Base-by-base conservation (phyloP, 2,329 filamentous ascomycete species). In the Fusarium poae region DNA sequence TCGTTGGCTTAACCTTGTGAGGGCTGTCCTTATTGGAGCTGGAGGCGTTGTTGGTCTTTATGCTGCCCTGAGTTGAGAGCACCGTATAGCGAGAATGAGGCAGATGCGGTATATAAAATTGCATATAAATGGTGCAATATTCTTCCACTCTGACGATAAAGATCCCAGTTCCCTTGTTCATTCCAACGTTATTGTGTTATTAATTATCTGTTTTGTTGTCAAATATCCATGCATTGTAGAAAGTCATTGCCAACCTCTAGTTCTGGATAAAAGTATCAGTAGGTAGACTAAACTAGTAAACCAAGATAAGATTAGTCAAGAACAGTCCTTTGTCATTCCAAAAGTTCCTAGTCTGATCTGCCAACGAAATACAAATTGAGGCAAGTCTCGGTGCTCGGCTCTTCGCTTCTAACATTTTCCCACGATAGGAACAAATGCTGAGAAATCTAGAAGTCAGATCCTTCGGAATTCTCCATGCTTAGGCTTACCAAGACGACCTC, bases 21-120 rank as follows among this genome's bases (percentile, higher is more conserved):
- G 61, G 1, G 59, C 45, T 8, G 20, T 20, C 2, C 39, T 64
- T 4, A 64, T 64, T 4, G 62, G 60, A 7, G 21, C 25, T 9
- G 60, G 60, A 20, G 52, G 45, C 2, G n/a, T 59, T 2, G 25
- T 48, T 52, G 62, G 62, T 8, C 20, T 65, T 2, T 46, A 42
- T 25, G 34, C 59, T 18, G 29, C 40, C 21, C 2, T 25, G 6
- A 43, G 6, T 13, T 55, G 29, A 29, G 21, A 34, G 25, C 5
- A 7, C 7, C 7, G 25, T 25, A 25, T 5, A 25, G 5, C 7
- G 25, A 25, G n/a, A n/a, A n/a, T n/a, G n/a, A 34, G 8, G 32
- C 3, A 4, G 16, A 8, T 34, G 15, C 6, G 3, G 32, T 18
- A 9, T 18, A 15, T 34, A 7, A 9, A 3, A 34, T 18, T 18